These are phyloP conservation scores for Cynanchum wilfordii DNA, from an alignment of 257 asterid species.

Conservation along the genomic window DNA sequence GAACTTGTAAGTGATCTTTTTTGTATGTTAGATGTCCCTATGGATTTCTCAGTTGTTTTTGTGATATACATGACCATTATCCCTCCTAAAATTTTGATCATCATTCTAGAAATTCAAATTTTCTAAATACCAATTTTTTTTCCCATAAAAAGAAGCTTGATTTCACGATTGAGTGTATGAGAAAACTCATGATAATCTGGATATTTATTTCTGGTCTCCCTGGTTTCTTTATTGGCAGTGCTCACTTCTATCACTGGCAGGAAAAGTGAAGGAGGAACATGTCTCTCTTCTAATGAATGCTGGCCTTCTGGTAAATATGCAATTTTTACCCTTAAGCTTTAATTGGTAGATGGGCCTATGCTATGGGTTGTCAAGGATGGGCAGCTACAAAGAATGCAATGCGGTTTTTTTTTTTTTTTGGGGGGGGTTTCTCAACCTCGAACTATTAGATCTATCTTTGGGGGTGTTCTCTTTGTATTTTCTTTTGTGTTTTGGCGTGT, in stretches of 20 bases:
- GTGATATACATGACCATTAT: slow-evolving; percentile 1
- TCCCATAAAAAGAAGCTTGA: not conserved
- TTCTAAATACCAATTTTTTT: not conserved
- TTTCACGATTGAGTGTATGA: not conserved
- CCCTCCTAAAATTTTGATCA: not conserved
- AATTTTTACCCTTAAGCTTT: not conserved
- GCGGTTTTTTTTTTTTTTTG: not conserved
- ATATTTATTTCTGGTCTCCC: slow-evolving; percentile 16
- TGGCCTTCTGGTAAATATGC: slow-evolving; percentile 75
- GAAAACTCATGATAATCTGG: not conserved
- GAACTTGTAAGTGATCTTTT: slow-evolving; percentile 68
- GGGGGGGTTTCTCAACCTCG: too few relatives aligned
- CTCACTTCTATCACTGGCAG: slow-evolving; percentile 73
- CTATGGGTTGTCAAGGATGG: not conserved
- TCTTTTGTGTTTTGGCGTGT: not conserved
- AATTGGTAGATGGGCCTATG: not conserved
- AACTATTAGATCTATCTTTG: too few relatives aligned
- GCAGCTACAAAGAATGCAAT: too few relatives aligned
- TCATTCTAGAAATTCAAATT: not conserved
- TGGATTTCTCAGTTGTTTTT: not conserved
- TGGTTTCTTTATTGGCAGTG: slow-evolving; percentile 45
- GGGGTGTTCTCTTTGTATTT: not conserved
- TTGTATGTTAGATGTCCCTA: slow-evolving; percentile 5
- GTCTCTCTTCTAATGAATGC: slow-evolving; percentile 75
- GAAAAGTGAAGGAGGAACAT: slow-evolving; percentile 86